Base-by-base conservation (phyloP, 2,329 filamentous ascomycete genomes). In the Byssothecium circinans region DNA sequence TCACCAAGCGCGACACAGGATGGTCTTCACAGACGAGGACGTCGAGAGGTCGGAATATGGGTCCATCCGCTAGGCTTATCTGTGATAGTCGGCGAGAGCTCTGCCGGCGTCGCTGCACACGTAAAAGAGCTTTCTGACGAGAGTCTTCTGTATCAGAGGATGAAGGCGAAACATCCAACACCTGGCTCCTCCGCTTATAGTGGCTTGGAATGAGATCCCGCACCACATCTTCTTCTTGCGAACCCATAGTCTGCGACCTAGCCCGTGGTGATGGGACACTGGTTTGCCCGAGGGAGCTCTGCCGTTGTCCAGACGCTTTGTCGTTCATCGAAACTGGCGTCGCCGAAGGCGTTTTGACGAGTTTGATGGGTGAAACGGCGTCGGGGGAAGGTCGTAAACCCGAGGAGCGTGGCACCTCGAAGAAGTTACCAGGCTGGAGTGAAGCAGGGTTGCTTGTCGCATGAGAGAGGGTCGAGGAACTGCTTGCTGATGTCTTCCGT, bases 11-110 rank as follows among this genome's bases (percentile, higher is more conserved):
- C 5, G 94, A 96, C 3, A 99, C 92, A 0, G 94, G 94, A 68
- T 99, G 94, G 63, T 99, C 94, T 73, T 99, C 94, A 67, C 94
- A 97, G 42, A 99, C 95, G 42, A 99, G 78, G 5, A 99, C 88
- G 70, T 99, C 94, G 42, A 99, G 74, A 2, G 94, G 91, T 23
- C 94, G 83, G 73, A 96, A 99, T 29, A 86, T 82, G 2, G 94
- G 94, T 0, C 87, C 87, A 43, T 92, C 91, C 33, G 87, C 82
- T 30, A 95, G 78, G 41, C 86, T 91, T 62, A 97, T 91, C 62
- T 95, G 91, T 0, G 94, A 99, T 65, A 97, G 81, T 41, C 94
- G 84, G 17, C 94, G 81, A n/a, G 92, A 95, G 69, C 91, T 96
- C 69, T 97, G 92, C n/a, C 94, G 85, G 8, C 92, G 86, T 29